Base-by-base conservation (phyloP, 257 asterid genomes). In the Parsonsia alboflavescens region DNA sequence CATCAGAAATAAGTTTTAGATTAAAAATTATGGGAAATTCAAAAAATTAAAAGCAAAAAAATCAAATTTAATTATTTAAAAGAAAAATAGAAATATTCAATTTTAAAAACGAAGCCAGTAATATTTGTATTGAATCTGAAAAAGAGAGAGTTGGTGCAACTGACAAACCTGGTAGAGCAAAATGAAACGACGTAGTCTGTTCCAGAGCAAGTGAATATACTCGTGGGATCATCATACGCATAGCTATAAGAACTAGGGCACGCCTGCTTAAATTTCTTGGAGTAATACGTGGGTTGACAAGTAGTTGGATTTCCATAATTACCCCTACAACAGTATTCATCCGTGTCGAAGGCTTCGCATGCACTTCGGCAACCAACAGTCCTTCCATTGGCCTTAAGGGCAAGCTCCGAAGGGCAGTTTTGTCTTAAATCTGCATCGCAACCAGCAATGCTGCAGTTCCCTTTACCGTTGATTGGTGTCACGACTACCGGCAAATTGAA, bases 231-330 rank as follows among this genome's bases (percentile, higher is more conserved):
- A 76, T 94, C 98, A 66, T 94, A 94, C 0, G 98, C 98, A 26
- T 94, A 94, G 75, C 98, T 94, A 76, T 94, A 94, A 22, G 97
- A 90, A 12, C 83, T 45, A 0, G 99, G 97, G 80, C 99, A 94
- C 0, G 90, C 92, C 36, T 87, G 57, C 82, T 94, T 94, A 53
- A 94, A 94, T 53, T 21, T 59, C 82, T 82, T 87, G 1, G 99
- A 94, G 74, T 94, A 94, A 59, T 70, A 84, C 11, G 99, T 90
- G 3, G 99, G 93, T 59, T 82, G 91, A 36, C 98, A 94, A 0
- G 91, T 90, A 41, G 41, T 50, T n/a, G 98, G 88, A 59, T 92
- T 92, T 24, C 97, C 98, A 28, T 84, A 87, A 33, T 75, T 69
- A 24, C 97, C 98, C 41, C 88, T 73, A 26, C 98, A 94, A 64